A percentile compares a stretch with the other conserved stretches of the same genome.
Evolutionary conservation across 495 filamentous ascomycete genomes (phyloP).

Genomic region (Aspergillus cavernicola): DNA sequence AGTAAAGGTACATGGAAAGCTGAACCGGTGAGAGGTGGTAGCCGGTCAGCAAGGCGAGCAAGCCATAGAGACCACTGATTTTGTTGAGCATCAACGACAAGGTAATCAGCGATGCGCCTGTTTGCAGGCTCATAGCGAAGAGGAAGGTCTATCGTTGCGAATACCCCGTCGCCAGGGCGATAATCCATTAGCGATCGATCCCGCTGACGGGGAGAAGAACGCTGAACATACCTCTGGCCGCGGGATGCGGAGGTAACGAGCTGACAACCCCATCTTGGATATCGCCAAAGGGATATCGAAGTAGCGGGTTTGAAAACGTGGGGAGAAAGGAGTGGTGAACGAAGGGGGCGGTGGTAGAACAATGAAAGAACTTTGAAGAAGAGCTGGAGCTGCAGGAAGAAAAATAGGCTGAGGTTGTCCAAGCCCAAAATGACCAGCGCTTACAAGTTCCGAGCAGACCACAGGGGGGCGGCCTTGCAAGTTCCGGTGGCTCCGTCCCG

Average conservation of each 20-base stretch:
- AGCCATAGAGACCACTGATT: slow-evolving; percentile 78
- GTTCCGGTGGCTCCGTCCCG: slow-evolving; percentile 19
- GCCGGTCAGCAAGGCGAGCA: slow-evolving; percentile 81
- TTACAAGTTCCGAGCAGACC: too few relatives aligned
- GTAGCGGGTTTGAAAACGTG: neutral
- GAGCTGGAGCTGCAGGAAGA: slow-evolving; percentile 1
- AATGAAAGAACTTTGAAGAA: slow-evolving; percentile 15
- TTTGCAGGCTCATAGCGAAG: slow-evolving; percentile 77
- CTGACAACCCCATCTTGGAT: slow-evolving; percentile 42
- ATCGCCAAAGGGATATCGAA: slow-evolving; percentile 13
- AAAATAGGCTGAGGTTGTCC: slow-evolving; percentile 23
- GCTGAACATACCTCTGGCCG: slow-evolving; percentile 50
- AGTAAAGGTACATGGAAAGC: slow-evolving; percentile 81
- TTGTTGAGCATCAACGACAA: slow-evolving; percentile 83
- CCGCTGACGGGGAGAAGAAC: slow-evolving; percentile 4
- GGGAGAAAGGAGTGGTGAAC: slow-evolving; percentile 14
- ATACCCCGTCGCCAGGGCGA: slow-evolving; percentile 20
- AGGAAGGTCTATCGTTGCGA: slow-evolving; percentile 64
- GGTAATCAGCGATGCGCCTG: slow-evolving; percentile 76
- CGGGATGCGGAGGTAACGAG: slow-evolving; percentile 53
- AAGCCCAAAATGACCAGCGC: slow-evolving; percentile 10
- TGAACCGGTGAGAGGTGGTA: slow-evolving; percentile 63
- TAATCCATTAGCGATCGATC: slow-evolving; percentile 12
- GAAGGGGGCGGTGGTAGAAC: slow-evolving; percentile 3
- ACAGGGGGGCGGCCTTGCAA: slow-evolving; percentile 19